Percentiles rank a stretch among this genome's conserved stretches.
These are phyloP conservation scores for Tolypocladium tundrense DNA, from an alignment of 2,329 filamentous ascomycete species.

Conservation along the genomic window DNA sequence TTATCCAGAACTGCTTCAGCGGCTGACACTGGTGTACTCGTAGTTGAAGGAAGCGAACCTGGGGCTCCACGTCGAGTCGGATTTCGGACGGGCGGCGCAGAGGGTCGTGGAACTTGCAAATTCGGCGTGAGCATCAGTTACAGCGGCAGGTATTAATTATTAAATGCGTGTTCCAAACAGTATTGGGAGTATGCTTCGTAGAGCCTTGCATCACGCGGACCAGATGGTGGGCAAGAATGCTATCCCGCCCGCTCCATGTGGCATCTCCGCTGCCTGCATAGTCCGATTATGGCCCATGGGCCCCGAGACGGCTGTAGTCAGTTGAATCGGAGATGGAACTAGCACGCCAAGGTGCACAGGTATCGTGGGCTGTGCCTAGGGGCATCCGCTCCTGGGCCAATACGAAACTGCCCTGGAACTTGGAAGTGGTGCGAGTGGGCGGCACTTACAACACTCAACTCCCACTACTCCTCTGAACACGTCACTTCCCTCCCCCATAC, in stretches of 20 bases:
- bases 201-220: no score
- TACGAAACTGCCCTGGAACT: no score
- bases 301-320: no score
- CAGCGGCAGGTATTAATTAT: neutral
- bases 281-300: no score
- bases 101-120: conserved; percentile 22
- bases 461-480: neutral
- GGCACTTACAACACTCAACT: no score
- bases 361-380: no score
- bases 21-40: neutral
- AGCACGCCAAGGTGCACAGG: neutral
- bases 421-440: no score
- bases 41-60: conserved; percentile 25
- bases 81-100: conserved; percentile 25
- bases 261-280: neutral
- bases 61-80: conserved; percentile 26
- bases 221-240: no score
- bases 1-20: no score
- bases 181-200: neutral
- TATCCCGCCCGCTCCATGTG: neutral
- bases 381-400: no score
- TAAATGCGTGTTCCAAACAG: neutral
- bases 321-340: neutral
- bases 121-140: neutral
- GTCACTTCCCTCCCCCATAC: neutral